phyloP scores from a whole-genome alignment of 495 filamentous ascomycete genomes.

The Hypomontagnella monticulosa region DNA sequence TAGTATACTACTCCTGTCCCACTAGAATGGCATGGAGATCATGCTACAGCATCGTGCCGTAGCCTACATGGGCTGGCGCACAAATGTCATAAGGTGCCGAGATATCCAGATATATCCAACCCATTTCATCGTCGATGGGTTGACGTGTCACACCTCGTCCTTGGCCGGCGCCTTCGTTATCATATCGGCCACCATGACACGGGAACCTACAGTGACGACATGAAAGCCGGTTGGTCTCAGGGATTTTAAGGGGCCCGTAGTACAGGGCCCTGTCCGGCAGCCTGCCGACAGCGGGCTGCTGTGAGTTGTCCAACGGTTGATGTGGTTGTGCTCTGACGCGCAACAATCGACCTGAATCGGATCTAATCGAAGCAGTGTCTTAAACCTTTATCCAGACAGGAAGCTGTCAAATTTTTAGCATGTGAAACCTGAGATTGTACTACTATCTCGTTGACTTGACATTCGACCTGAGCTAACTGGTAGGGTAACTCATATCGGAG shows the following conservation, averaged over 20 bases:
- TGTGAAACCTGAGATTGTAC: too few species aligned
- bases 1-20: conserved; percentile 5
- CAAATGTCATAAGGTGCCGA: conserved; percentile 16
- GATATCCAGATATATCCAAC: background rate
- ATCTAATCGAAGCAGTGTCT: too few species aligned
- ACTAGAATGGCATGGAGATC: conserved; percentile 25
- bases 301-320: conserved; percentile 15
- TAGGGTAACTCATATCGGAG: background rate
- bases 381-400: too few species aligned
- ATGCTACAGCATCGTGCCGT: conserved; percentile 22
- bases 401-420: too few species aligned
- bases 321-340: conserved; percentile 5
- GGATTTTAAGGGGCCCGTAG: conserved; percentile 8
- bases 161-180: conserved; percentile 12
- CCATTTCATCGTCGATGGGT: background rate
- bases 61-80: conserved; percentile 6
- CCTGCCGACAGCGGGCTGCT: conserved; percentile 21
- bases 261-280: conserved; percentile 22
- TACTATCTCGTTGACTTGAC: too few species aligned
- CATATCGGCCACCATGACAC: conserved; percentile 5
- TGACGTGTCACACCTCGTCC: conserved; percentile 20
- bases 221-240: conserved; percentile 1
- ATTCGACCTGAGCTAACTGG: background rate
- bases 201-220: conserved; percentile 18
- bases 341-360: background rate